phyloP scores from a whole-genome alignment of 192 early-diverging fungal genomes.

The Coemansia nantahalensis region DNA sequence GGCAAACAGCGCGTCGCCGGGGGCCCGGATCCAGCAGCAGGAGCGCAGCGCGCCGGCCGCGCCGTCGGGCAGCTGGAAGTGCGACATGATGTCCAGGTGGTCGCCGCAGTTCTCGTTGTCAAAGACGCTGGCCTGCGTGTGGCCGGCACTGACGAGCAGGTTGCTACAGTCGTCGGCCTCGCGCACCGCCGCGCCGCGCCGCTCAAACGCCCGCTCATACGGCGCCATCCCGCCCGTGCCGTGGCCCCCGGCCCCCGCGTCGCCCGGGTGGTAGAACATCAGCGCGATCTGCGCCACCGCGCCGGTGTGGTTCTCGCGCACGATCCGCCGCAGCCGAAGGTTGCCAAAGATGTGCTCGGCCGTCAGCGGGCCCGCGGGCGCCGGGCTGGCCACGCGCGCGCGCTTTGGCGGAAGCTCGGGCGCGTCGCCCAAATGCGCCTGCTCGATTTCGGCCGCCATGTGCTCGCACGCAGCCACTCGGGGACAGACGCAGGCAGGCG shows the following conservation, averaged over 20 bases:
- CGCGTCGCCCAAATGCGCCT: neutral
- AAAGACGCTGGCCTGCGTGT: constrained; percentile 75
- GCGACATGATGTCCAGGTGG: constrained; percentile 92
- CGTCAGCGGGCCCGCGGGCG: constrained; percentile 22
- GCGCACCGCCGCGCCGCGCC: constrained; percentile 64
- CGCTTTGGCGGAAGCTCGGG: constrained; percentile 36
- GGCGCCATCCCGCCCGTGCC: constrained; percentile 53
- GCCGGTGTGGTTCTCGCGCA: constrained; percentile 85
- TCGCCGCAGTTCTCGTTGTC: constrained; percentile 94
- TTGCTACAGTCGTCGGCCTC: constrained; percentile 69
- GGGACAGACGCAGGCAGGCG: too few relatives aligned
- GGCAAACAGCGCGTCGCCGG: constrained; percentile 69
- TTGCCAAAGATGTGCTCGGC: constrained; percentile 66
- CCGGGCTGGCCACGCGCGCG: constrained; percentile 31
- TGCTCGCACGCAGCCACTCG: too few relatives aligned
- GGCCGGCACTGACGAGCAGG: constrained; percentile 69
- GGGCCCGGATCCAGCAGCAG: constrained; percentile 70
- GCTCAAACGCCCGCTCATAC: constrained; percentile 62
- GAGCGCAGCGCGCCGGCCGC: constrained; percentile 52
- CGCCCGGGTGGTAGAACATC: constrained; percentile 62
- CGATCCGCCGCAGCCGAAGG: constrained; percentile 77
- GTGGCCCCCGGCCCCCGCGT: constrained; percentile 28
- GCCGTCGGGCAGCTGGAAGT: constrained; percentile 60
- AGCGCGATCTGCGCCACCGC: constrained; percentile 74
- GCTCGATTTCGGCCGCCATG: constrained; percentile 2